A percentile compares a stretch with the other conserved stretches of the same genome.
Conservation (phyloP, 2,329 filamentous ascomycete species). For the Sclerotinia sclerotiorum region DNA sequence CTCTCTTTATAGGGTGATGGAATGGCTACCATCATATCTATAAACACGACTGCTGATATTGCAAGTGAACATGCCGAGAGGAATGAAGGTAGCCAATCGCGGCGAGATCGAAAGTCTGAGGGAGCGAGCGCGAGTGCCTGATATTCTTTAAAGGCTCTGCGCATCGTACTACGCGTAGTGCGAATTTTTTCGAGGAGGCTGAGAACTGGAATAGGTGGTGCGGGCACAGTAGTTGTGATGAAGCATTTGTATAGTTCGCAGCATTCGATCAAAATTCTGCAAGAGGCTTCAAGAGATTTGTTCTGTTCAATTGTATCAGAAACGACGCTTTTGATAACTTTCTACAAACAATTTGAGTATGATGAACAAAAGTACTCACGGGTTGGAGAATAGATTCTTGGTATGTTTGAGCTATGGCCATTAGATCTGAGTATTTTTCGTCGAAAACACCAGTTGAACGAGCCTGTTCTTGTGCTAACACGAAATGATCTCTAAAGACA, state of each 20-base stretch:
- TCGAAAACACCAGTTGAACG: conserved; percentile 16
- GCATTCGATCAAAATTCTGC: conserved; percentile 23
- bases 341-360: background rate
- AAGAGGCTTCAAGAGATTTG: conserved; percentile 26
- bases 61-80: conserved; percentile 25
- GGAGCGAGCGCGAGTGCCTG: conserved; percentile 26
- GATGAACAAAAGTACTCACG: conserved; percentile 14
- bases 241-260: conserved; percentile 29
- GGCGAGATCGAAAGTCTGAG: conserved; percentile 22
- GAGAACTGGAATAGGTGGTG: conserved; percentile 19
- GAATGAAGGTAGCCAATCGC: conserved; percentile 30
- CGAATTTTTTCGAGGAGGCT: conserved; percentile 26
- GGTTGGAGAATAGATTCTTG: conserved; percentile 20
- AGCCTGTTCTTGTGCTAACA: conserved; percentile 20
- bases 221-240: conserved; percentile 11
- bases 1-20: conserved; percentile 28
- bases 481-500: conserved; percentile 22
- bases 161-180: conserved; percentile 26
- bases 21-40: conserved; percentile 26
- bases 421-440: conserved; percentile 16
- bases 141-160: conserved; percentile 26
- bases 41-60: conserved; percentile 25
- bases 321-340: background rate
- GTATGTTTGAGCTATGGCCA: conserved; percentile 18
- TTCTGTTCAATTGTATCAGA: conserved; percentile 19